Conservation (phyloP, 805 yeast genomes). For the Ogataea thermomethanolica region DNA sequence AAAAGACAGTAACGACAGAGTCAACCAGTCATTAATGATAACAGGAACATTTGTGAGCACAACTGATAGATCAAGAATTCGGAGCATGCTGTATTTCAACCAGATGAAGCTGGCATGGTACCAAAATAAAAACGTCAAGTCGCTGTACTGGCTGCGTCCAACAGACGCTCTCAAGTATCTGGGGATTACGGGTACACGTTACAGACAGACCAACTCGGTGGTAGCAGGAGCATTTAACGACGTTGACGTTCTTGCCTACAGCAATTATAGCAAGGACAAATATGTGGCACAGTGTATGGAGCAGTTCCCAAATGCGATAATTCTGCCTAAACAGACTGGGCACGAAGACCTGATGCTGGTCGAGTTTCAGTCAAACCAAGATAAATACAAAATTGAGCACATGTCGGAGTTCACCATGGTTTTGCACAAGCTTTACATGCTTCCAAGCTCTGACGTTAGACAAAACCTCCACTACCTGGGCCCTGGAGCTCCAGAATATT, state of each 20-base stretch:
- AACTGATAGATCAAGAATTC: constrained; percentile 60
- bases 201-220: constrained; percentile 60
- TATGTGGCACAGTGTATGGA: constrained; percentile 11
- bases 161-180: constrained; percentile 58
- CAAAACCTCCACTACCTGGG: constrained; percentile 56
- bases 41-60: constrained; percentile 30
- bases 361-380: constrained; percentile 31
- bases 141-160: constrained; percentile 67
- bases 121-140: constrained; percentile 54
- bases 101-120: constrained; percentile 28
- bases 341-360: constrained; percentile 29
- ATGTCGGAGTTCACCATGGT: constrained; percentile 66
- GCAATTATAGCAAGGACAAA: constrained; percentile 20
- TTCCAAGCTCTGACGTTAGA: constrained; percentile 39
- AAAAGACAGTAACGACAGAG: constrained; percentile 9
- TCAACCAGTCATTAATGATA: constrained; percentile 30
- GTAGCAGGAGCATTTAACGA: constrained; percentile 64
- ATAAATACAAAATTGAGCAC: constrained; percentile 31
- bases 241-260: constrained; percentile 50
- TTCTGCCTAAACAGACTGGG: constrained; percentile 21
- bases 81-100: constrained; percentile 31
- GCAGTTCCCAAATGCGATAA: constrained; percentile 18
- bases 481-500: constrained; percentile 72
- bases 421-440: constrained; percentile 54
- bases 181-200: constrained; percentile 47